Percentiles rank a stretch among this genome's conserved stretches.
Evolutionary conservation across 139 green algal genomes (phyloP).

Genomic region (Chlorella vulgaris): DNA sequence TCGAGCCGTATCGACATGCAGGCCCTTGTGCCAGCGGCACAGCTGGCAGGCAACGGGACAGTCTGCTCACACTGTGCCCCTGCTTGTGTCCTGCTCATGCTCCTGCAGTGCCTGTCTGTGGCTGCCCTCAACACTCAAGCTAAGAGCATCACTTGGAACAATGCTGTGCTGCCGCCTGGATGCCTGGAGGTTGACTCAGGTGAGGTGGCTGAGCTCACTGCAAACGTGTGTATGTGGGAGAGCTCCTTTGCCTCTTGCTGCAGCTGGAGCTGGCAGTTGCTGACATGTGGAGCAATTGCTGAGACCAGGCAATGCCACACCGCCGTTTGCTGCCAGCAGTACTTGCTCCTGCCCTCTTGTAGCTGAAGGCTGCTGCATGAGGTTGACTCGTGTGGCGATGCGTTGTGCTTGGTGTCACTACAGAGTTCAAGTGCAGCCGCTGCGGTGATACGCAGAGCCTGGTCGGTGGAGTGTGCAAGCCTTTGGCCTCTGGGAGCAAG

Average conservation of each 20-base stretch:
- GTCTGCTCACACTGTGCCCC: not conserved
- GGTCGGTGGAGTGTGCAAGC: not conserved
- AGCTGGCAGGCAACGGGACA: not conserved
- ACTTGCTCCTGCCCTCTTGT: not conserved
- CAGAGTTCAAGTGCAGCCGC: slow-evolving; percentile 18
- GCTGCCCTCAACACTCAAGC: not conserved
- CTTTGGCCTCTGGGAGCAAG: not conserved
- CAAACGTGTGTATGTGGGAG: no score
- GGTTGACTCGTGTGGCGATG: no score
- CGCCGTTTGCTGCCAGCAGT: not conserved
- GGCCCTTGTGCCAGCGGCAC: not conserved
- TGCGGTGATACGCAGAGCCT: not conserved
- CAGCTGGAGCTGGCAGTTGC: no score
- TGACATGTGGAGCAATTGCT: no score
- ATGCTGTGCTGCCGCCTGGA: not conserved
- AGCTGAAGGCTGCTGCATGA: no score
- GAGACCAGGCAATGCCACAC: no score
- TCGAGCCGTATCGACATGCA: no score
- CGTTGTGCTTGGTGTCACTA: no score
- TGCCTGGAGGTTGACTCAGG: slow-evolving; percentile 23
- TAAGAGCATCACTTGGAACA: slow-evolving; percentile 5
- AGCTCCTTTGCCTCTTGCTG: no score
- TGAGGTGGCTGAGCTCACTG: not conserved
- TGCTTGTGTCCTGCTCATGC: not conserved
- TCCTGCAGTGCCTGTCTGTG: slow-evolving; percentile 1